Base-by-base conservation (phyloP, 495 filamentous ascomycete species). In the Penicillium desertorum region DNA sequence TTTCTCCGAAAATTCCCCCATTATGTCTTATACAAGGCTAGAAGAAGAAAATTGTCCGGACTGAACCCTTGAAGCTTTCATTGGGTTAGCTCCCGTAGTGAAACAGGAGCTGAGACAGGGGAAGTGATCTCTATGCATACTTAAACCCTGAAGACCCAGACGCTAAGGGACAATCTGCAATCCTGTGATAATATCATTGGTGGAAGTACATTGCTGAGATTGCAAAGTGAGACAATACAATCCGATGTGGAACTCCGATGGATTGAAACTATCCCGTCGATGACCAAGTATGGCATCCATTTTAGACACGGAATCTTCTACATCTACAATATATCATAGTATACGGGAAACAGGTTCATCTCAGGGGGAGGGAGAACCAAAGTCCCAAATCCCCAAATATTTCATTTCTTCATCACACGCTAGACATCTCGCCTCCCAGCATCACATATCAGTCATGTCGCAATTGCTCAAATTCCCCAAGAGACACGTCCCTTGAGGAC, bases 191-290 rank as follows among this genome's bases (percentile, higher is more conserved):
- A 27, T 14, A 52, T 45, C 34, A 64, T 65, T 65, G 62, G 62
- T 65, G 59, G 62, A 64, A 46, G 62, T 54, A 61, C 4, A 37
- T 37, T n/a, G 34, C 12, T 53, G 8, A 55, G 32, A 43, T 59
- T 54, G 39, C 53, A 45, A 62, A 56, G 57, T 54, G 51, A 32
- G 27, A 36, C 46, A 29, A 51, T 32, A 48, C 12, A 20, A 48
- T 4, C 14, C 34, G 14, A 37, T 5, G 14, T 16, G 14, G 34
- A 37, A 37, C 34, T 37, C 6, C 34, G 12, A 16, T 6, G 14
- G 5, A 37, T 4, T 34, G 4, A 34, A 10, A 14, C 2, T 3
- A 34, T 5, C 11, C 0, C 4, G 10, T 12, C 2, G 5, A n/a
- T n/a, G 34, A 37, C 14, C 14, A 36, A 29, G 27, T 36, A 14